A percentile compares a stretch with the other conserved stretches of the same genome.
phyloP scores from a whole-genome alignment of 2,329 filamentous ascomycete genomes.

The Ophiostoma populinum region DNA sequence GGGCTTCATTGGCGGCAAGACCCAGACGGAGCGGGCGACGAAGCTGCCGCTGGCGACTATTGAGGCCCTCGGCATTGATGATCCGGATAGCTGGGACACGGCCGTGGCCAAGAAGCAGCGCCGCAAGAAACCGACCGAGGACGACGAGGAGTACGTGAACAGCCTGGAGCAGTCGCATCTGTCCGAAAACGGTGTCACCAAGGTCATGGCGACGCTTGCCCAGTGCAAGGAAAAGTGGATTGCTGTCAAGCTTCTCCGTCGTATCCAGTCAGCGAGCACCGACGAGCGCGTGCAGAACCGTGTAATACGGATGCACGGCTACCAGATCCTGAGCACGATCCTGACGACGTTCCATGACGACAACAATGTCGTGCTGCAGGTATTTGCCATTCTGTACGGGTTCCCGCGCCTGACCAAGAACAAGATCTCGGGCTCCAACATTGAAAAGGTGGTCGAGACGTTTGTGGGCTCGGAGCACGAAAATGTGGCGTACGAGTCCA shows the following conservation, averaged over 20 bases:
- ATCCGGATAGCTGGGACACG: conserved; percentile 82
- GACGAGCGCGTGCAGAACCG: conserved; percentile 76
- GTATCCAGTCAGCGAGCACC: conserved; percentile 62
- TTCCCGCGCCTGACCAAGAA: conserved; percentile 86
- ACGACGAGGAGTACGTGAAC: conserved; percentile 91
- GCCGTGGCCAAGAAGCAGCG: conserved; percentile 75
- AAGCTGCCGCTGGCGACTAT: conserved; percentile 81
- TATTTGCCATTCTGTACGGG: conserved; percentile 73
- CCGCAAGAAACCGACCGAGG: conserved; percentile 81
- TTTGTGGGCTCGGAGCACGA: conserved; percentile 54
- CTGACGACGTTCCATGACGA: conserved; percentile 78
- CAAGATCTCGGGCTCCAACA: conserved; percentile 93
- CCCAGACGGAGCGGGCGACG: conserved; percentile 86
- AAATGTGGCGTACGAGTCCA: conserved; percentile 54
- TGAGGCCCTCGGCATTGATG: conserved; percentile 89
- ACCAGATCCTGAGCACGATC: conserved; percentile 80
- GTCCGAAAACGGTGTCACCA: conserved; percentile 69
- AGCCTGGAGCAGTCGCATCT: conserved; percentile 66
- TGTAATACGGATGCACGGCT: conserved; percentile 92
- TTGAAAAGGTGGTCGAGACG: conserved; percentile 62
- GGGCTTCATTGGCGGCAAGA: conserved; percentile 93
- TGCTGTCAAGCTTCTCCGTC: conserved; percentile 78
- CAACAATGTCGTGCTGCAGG: conserved; percentile 73
- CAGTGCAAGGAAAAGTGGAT: conserved; percentile 99
- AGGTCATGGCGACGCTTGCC: conserved; percentile 92